Percentiles rank a stretch among this genome's conserved stretches.
Evolutionary conservation across 345 rosid genomes (phyloP).

Genomic region (Draba incana): DNA sequence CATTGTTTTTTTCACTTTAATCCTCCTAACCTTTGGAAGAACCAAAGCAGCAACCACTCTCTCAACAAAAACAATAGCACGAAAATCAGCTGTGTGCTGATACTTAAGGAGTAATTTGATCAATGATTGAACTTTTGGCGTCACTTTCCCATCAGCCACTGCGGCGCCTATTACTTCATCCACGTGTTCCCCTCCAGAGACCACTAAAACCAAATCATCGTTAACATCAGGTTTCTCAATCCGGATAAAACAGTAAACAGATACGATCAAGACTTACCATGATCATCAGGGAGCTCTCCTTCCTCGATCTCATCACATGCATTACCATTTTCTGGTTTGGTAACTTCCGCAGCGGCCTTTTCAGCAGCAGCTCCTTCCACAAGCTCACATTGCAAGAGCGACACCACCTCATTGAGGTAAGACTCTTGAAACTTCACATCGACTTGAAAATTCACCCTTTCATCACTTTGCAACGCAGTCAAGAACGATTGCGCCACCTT

Average conservation of each 20-base stretch:
- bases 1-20: neutral
- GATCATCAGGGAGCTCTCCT: conserved; percentile 95
- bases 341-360: conserved; percentile 49
- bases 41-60: conserved; percentile 97
- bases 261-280: conserved; percentile 55
- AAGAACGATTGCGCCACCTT: conserved; percentile 94
- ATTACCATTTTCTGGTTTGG: conserved; percentile 47
- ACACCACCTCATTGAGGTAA: conserved; percentile 73
- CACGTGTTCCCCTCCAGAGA: conserved; percentile 96
- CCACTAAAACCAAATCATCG: conserved; percentile 51
- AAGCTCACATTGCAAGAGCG: conserved; percentile 82
- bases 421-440: conserved; percentile 97
- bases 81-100: conserved; percentile 91
- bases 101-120: conserved; percentile 84
- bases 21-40: conserved; percentile 83
- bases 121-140: conserved; percentile 94
- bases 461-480: conserved; percentile 91
- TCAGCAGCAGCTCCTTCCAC: conserved; percentile 85
- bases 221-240: neutral
- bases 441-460: conserved; percentile 88
- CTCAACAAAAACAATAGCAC: conserved; percentile 98
- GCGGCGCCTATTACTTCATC: conserved; percentile 95
- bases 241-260: neutral
- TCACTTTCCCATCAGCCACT: conserved; percentile 99
- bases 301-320: conserved; percentile 82